Conservation (phyloP, 148 eudicot species). For the Fagopyrum homotropicum region DNA sequence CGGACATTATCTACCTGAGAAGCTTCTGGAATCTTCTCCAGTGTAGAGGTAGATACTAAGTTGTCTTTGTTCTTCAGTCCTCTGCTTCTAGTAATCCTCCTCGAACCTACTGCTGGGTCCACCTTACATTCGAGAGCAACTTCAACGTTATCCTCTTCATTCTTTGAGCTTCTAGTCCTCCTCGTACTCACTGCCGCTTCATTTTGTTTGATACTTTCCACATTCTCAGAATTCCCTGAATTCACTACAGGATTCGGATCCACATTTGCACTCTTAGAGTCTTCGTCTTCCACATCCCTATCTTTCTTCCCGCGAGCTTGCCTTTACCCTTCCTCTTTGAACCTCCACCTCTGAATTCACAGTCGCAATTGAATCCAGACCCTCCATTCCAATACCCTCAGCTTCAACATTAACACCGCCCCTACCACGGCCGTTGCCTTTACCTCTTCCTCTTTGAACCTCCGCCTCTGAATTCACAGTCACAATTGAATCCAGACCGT, state of each 20-base stretch:
- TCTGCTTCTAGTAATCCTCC: conserved; percentile 30
- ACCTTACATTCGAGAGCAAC: not conserved
- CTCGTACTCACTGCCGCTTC: not conserved
- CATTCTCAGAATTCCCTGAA: conserved; percentile 10
- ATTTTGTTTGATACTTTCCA: conserved; percentile 3
- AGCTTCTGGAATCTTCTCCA: conserved; percentile 17
- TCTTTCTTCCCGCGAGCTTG: not conserved
- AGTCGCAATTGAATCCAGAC: not conserved
- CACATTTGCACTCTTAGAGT: not conserved
- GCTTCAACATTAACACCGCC: not conserved
- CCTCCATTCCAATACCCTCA: not conserved
- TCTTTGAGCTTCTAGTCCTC: conserved; percentile 8
- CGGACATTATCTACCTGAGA: conserved; percentile 15
- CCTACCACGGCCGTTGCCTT: conserved; percentile 13
- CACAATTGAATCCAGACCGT: conserved; percentile 5
- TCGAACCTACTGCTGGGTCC: conserved; percentile 15
- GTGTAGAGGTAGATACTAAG: conserved; percentile 4
- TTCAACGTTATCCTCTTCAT: not conserved
- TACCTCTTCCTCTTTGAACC: conserved; percentile 9
- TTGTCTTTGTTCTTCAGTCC: conserved; percentile 23
- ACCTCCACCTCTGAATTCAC: not conserved
- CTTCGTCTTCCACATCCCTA: not conserved
- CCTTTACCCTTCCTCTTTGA: conserved; percentile 2
- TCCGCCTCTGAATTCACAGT: not conserved
- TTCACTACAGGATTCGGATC: not conserved